phyloP scores from a whole-genome alignment of 306 rosid species.

The Lotus japonicus region DNA sequence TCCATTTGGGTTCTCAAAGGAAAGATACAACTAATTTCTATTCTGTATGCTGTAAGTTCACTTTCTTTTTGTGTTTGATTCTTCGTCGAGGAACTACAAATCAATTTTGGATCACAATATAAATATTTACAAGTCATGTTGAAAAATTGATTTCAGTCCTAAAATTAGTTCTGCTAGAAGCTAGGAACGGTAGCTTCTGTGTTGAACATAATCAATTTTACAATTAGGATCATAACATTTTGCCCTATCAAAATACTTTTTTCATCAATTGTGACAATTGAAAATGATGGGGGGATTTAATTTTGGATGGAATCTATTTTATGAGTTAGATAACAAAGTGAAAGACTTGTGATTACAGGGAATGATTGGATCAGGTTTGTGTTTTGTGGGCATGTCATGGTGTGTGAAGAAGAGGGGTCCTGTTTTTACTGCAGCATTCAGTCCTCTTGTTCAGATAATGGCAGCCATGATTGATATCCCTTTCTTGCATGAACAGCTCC shows the following conservation, averaged over 20 bases:
- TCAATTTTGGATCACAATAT: too few species aligned
- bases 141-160: too few species aligned
- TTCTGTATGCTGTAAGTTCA: conserved; percentile 65
- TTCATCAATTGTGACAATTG: not conserved
- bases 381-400: conserved; percentile 93
- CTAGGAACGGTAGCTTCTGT: too few species aligned
- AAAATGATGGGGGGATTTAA: not conserved
- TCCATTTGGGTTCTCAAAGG: conserved; percentile 74
- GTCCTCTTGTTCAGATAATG: conserved; percentile 83
- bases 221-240: too few species aligned
- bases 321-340: conserved; percentile 1
- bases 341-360: conserved; percentile 43
- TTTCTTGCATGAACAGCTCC: conserved; percentile 60
- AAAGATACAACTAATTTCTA: conserved; percentile 45
- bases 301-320: not conserved
- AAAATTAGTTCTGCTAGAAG: too few species aligned
- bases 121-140: too few species aligned
- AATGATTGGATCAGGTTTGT: conserved; percentile 79
- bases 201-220: too few species aligned
- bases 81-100: not conserved
- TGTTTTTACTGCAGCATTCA: conserved; percentile 84
- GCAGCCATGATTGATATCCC: conserved; percentile 80
- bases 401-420: conserved; percentile 94
- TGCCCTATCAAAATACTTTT: too few species aligned
- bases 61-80: not conserved